Evolutionary conservation across 2,329 filamentous ascomycete genomes (phyloP).

Genomic region (Pestalotiopsis sp.): DNA sequence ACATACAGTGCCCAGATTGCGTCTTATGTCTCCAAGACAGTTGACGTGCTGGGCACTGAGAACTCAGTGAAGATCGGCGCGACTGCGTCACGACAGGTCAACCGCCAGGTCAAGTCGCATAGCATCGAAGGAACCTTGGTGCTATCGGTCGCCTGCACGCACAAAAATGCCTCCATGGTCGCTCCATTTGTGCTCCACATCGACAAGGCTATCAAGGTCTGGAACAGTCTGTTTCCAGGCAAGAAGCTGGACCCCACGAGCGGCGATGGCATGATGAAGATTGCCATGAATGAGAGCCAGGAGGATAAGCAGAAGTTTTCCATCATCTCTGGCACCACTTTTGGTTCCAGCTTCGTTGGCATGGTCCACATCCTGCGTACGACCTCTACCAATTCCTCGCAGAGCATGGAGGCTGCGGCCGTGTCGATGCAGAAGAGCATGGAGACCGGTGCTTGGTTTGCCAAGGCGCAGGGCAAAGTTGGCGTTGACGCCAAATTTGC

Average conservation of each 20-base stretch:
- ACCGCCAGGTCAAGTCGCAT: slow-evolving; percentile 14
- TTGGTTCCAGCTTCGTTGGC: slow-evolving; percentile 21
- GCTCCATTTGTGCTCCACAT: slow-evolving; percentile 18
- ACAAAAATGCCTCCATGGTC: slow-evolving; percentile 20
- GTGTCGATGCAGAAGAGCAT: slow-evolving; percentile 9
- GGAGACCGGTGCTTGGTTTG: too few species aligned
- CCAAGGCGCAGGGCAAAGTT: slow-evolving; percentile 6
- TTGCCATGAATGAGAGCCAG: background rate
- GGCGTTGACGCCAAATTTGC: slow-evolving; percentile 16
- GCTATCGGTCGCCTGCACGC: slow-evolving; percentile 19
- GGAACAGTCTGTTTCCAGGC: slow-evolving; percentile 17
- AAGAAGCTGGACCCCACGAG: slow-evolving; percentile 14
- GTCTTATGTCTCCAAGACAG: background rate
- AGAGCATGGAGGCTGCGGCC: slow-evolving; percentile 15
- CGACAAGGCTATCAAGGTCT: slow-evolving; percentile 19
- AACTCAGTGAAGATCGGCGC: slow-evolving; percentile 12
- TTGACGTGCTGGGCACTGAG: background rate
- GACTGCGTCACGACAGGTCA: slow-evolving; percentile 16
- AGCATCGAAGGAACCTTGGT: slow-evolving; percentile 19
- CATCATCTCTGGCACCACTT: slow-evolving; percentile 21
- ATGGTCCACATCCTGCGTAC: slow-evolving; percentile 20
- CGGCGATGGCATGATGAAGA: background rate
- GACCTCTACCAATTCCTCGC: slow-evolving; percentile 8
- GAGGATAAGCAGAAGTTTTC: slow-evolving; percentile 13
- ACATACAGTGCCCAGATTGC: background rate